Conservation (phyloP, 1,284 basidiomycete genomes). For the Boletus calvinii region DNA sequence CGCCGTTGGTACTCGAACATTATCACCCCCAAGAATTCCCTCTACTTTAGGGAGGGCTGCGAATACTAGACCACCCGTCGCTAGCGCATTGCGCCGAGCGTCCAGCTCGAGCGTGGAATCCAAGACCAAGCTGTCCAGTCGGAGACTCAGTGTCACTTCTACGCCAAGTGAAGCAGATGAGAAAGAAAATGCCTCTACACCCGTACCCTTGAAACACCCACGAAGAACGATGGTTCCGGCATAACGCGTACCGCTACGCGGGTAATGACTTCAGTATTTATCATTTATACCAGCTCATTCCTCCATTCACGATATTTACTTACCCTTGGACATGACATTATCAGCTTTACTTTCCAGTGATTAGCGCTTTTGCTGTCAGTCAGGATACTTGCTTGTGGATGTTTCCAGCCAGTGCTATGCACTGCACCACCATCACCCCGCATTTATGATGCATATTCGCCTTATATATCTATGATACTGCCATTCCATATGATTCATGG, state of each 20-base stretch:
- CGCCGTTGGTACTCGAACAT: constrained; percentile 28
- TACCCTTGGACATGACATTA: constrained; percentile 17
- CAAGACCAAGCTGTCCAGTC: constrained; percentile 15
- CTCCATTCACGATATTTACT: constrained; percentile 8
- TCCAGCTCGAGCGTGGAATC: constrained; percentile 23
- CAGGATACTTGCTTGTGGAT: constrained; percentile 11
- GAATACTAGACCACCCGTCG: constrained; percentile 16
- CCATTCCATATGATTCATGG: constrained; percentile 9
- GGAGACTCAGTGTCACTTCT: constrained; percentile 24
- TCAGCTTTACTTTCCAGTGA: constrained; percentile 10
- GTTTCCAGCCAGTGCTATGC: constrained; percentile 2
- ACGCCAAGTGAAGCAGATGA: constrained; percentile 26
- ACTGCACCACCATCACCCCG: constrained; percentile 1
- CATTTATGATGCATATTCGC: constrained; percentile 16
- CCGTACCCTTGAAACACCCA: constrained; percentile 13
- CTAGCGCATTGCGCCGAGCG: constrained; percentile 19
- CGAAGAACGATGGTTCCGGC: constrained; percentile 22
- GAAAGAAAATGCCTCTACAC: constrained; percentile 24
- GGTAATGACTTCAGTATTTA: constrained; percentile 12
- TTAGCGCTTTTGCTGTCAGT: constrained; percentile 7
- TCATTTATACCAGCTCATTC: neutral
- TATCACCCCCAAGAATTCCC: constrained; percentile 36
- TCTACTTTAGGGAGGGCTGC: constrained; percentile 34
- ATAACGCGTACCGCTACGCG: constrained; percentile 8
- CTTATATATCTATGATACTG: constrained; percentile 19